Conservation (phyloP, 345 rosid genomes). For the Psidium guajava region DNA sequence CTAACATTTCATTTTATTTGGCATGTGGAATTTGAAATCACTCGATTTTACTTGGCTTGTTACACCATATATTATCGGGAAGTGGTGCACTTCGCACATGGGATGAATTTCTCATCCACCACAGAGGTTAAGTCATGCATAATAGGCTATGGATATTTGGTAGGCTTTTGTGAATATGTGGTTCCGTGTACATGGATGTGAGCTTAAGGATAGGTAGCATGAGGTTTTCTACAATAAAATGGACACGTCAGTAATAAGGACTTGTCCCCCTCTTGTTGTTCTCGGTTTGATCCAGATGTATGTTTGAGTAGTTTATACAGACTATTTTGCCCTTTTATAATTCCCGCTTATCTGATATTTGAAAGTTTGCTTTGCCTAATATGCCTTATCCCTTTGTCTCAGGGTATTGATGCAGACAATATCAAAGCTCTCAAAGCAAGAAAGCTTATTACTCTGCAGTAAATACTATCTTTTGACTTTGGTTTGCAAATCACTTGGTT, state of each 20-base stretch:
- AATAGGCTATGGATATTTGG: neutral
- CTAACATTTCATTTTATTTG: neutral
- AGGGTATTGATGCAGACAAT: constrained; percentile 55
- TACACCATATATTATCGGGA: neutral
- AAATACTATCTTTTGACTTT: constrained; percentile 9
- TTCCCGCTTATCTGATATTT: neutral
- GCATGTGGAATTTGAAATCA: neutral
- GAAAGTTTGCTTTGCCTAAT: neutral
- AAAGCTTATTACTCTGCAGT: constrained; percentile 67
- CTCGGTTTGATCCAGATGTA: neutral
- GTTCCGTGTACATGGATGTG: neutral
- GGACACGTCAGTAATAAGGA: neutral
- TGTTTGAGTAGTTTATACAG: neutral
- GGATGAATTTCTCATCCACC: neutral
- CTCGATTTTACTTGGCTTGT: neutral
- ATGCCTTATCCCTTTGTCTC: constrained; percentile 2
- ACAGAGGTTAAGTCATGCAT: neutral
- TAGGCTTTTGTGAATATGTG: neutral
- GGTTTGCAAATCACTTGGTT: neutral
- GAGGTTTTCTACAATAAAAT: neutral
- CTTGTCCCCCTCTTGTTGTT: neutral
- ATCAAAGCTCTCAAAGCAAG: constrained; percentile 59
- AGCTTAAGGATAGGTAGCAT: neutral
- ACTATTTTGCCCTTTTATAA: neutral
- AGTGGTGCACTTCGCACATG: neutral